Conservation (phyloP, 768 basidiomycete species). For the Lactarius hengduanensis region DNA sequence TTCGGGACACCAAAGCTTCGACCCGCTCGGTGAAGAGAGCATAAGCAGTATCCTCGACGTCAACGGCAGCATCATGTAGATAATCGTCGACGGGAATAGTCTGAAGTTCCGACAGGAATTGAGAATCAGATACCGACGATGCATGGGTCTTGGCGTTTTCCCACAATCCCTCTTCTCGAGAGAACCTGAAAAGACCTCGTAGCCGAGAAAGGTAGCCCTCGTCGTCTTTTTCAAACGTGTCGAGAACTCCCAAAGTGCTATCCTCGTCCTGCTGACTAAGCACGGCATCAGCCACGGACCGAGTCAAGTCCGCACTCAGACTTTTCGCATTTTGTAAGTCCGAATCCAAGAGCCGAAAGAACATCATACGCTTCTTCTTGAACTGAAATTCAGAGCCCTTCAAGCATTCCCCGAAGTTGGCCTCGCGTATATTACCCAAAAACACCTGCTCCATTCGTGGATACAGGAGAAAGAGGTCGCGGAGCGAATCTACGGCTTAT, state of each 20-base stretch:
- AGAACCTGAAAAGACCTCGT: not conserved
- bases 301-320: not conserved
- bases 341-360: not conserved
- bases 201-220: not conserved
- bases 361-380: not conserved
- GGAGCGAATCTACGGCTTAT: not conserved
- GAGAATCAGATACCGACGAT: not conserved
- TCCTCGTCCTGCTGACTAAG: not conserved
- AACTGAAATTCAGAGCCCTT: not conserved
- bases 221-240: not conserved
- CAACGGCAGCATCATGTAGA: not conserved
- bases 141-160: not conserved
- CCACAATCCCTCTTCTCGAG: slow-evolving; percentile 4
- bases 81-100: not conserved
- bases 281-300: not conserved
- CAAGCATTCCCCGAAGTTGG: not conserved
- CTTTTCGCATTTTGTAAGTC: not conserved
- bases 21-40: slow-evolving; percentile 1
- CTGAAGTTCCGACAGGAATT: slow-evolving; percentile 7
- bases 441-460: not conserved
- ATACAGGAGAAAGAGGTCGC: slow-evolving; percentile 2
- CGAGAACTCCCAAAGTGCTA: not conserved
- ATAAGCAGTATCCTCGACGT: not conserved
- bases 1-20: not conserved
- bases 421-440: not conserved